A percentile compares a stretch with the other conserved stretches of the same genome.
These are phyloP conservation scores for Xylaria nigripes DNA, from an alignment of 495 filamentous ascomycete genomes.

Conservation along the genomic window DNA sequence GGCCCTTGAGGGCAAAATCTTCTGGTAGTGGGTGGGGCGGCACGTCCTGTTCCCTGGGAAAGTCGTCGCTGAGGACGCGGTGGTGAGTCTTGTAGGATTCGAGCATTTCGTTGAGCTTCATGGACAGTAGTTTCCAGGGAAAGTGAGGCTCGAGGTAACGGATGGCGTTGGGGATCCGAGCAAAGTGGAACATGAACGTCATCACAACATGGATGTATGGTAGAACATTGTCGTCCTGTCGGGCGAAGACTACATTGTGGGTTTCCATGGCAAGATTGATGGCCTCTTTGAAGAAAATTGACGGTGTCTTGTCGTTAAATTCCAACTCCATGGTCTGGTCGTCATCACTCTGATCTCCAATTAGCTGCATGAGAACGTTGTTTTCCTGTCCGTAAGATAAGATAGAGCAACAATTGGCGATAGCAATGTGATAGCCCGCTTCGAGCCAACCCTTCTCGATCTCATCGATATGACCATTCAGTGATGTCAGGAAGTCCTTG, in stretches of 20 bases:
- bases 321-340: not conserved
- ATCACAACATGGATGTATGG: slow-evolving; percentile 62
- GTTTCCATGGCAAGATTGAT: slow-evolving; percentile 26
- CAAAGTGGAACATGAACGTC: slow-evolving; percentile 57
- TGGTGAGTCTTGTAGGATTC: slow-evolving; percentile 28
- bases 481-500: slow-evolving; percentile 41
- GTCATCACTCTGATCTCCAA: slow-evolving; percentile 18
- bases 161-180: slow-evolving; percentile 44
- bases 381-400: slow-evolving; percentile 32
- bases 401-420: slow-evolving; percentile 38
- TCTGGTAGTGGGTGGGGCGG: slow-evolving; percentile 63
- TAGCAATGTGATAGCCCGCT: slow-evolving; percentile 57
- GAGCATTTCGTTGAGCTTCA: slow-evolving; percentile 58
- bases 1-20: slow-evolving; percentile 72
- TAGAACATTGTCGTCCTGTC: slow-evolving; percentile 57
- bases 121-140: slow-evolving; percentile 59
- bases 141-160: slow-evolving; percentile 37
- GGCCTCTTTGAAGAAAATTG: slow-evolving; percentile 19
- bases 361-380: slow-evolving; percentile 27
- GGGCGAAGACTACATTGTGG: slow-evolving; percentile 47
- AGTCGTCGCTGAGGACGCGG: slow-evolving; percentile 43
- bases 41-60: slow-evolving; percentile 47
- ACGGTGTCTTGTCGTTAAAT: slow-evolving; percentile 8
- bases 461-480: slow-evolving; percentile 54
- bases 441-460: slow-evolving; percentile 55